phyloP scores from a whole-genome alignment of 2,329 filamentous ascomycete genomes.

The Mycosphaerelloides madeirae region DNA sequence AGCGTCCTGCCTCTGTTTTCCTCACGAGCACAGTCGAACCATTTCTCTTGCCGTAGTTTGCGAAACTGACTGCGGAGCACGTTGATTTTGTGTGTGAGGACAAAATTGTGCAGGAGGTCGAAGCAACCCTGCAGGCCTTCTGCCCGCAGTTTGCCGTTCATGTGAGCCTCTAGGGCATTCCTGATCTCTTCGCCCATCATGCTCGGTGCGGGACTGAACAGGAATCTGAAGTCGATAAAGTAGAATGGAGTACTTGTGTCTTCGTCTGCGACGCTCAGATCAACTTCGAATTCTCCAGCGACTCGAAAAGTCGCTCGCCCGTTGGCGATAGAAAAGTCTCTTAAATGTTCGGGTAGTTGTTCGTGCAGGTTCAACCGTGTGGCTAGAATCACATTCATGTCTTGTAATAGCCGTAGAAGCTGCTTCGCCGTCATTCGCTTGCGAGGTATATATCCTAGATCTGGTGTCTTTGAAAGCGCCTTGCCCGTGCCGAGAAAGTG shows the following conservation, averaged over 20 bases:
- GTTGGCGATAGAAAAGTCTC: conserved; percentile 70
- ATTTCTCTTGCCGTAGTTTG: conserved; percentile 63
- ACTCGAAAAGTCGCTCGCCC: conserved; percentile 90
- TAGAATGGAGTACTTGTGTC: conserved; percentile 79
- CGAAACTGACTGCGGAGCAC: conserved; percentile 73
- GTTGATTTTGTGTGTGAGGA: conserved; percentile 84
- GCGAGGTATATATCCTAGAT: conserved; percentile 73
- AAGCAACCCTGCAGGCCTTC: conserved; percentile 78
- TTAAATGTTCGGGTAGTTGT: conserved; percentile 71
- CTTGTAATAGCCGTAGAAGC: conserved; percentile 68
- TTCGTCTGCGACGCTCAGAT: conserved; percentile 85
- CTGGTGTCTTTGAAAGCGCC: conserved; percentile 67
- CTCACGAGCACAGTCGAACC: conserved; percentile 72
- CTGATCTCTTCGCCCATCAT: conserved; percentile 60
- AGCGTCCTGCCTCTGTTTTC: conserved; percentile 77
- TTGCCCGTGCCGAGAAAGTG: conserved; percentile 76
- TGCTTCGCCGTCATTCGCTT: conserved; percentile 66
- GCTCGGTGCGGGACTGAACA: conserved; percentile 64
- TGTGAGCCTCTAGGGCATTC: conserved; percentile 61
- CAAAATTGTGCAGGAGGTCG: conserved; percentile 78
- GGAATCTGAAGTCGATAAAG: conserved; percentile 86
- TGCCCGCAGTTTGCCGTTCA: conserved; percentile 66
- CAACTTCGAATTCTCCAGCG: conserved; percentile 81
- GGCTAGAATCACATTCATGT: conserved; percentile 77
- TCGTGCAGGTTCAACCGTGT: conserved; percentile 83